Percentiles rank a stretch among this genome's conserved stretches.
Conservation (phyloP, 1,284 basidiomycete species). For the Heterobasidion parviporum region DNA sequence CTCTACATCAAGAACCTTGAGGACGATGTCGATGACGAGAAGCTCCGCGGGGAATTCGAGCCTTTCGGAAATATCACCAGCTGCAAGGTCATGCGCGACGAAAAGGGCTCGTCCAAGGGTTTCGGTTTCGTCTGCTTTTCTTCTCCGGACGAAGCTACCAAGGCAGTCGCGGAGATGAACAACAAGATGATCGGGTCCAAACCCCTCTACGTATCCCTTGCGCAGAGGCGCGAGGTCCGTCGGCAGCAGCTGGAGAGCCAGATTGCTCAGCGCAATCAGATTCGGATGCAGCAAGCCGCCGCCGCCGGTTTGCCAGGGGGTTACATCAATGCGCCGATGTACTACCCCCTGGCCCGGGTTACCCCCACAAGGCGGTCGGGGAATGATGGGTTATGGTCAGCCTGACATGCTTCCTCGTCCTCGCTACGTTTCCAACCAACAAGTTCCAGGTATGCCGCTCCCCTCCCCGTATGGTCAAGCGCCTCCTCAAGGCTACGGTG, state of each 20-base stretch:
- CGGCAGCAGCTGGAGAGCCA: conserved; percentile 98
- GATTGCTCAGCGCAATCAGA: conserved; percentile 94
- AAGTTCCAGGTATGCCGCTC: conserved; percentile 70
- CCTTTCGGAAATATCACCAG: conserved; percentile 96
- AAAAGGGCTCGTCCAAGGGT: conserved; percentile 86
- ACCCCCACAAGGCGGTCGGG: conserved; percentile 71
- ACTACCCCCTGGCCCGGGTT: conserved; percentile 84
- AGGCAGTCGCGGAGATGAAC: conserved; percentile 99
- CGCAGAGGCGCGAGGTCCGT: conserved; percentile 97
- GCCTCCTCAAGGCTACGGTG: conserved; percentile 60
- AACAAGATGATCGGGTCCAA: conserved; percentile 99
- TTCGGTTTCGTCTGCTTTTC: conserved; percentile 99
- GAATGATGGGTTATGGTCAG: conserved; percentile 78
- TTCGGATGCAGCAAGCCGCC: conserved; percentile 89
- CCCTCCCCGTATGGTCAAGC: conserved; percentile 61
- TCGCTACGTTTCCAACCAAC: conserved; percentile 71
- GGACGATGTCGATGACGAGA: conserved; percentile 93
- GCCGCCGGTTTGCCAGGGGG: conserved; percentile 77
- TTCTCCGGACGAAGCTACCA: conserved; percentile 97
- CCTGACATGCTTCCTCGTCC: conserved; percentile 85
- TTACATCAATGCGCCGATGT: conserved; percentile 81
- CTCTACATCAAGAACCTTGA: conserved; percentile 98
- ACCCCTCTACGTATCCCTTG: conserved; percentile 97
- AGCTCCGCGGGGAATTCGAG: conserved; percentile 92
- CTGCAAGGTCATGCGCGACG: conserved; percentile 99